Conservation (phyloP, 2,329 filamentous ascomycete genomes). For the Aspergillus neoniger region DNA sequence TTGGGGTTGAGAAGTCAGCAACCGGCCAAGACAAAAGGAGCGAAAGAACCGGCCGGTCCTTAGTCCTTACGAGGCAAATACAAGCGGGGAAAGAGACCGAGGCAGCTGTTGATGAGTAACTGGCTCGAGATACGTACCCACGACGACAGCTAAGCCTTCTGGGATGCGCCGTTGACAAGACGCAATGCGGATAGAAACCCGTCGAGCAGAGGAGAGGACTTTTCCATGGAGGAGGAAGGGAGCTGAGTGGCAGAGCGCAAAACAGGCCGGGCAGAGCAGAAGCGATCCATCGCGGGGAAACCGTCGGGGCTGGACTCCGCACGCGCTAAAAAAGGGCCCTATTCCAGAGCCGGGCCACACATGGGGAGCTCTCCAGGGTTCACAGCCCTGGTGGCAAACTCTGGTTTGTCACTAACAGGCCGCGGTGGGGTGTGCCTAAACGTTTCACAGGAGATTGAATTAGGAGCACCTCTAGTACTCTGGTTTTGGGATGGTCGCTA, state of each 20-base stretch:
- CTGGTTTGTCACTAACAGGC: neutral
- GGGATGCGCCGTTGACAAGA: neutral
- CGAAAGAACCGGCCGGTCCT: neutral
- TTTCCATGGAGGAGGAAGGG: neutral
- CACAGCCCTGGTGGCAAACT: neutral
- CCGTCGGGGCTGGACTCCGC: neutral
- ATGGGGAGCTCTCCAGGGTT: neutral
- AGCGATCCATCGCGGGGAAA: constrained; percentile 5
- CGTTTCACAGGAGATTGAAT: neutral
- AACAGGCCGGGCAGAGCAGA: neutral
- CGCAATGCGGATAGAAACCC: neutral
- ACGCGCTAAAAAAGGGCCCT: neutral
- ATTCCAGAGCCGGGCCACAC: neutral
- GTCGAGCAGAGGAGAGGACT: neutral
- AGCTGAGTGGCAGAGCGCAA: neutral
- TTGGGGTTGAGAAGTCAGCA: neutral
- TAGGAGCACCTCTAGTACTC: neutral
- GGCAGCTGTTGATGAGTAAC: neutral
- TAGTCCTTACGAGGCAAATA: constrained; percentile 3
- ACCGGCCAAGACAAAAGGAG: constrained; percentile 2
- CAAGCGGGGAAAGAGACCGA: constrained; percentile 1
- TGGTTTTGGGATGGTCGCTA: neutral
- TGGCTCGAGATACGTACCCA: neutral
- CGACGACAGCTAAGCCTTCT: neutral
- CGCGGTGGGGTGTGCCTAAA: neutral